Conservation (phyloP, 2,329 filamentous ascomycete species). For the Trichothecium sympodiale region DNA sequence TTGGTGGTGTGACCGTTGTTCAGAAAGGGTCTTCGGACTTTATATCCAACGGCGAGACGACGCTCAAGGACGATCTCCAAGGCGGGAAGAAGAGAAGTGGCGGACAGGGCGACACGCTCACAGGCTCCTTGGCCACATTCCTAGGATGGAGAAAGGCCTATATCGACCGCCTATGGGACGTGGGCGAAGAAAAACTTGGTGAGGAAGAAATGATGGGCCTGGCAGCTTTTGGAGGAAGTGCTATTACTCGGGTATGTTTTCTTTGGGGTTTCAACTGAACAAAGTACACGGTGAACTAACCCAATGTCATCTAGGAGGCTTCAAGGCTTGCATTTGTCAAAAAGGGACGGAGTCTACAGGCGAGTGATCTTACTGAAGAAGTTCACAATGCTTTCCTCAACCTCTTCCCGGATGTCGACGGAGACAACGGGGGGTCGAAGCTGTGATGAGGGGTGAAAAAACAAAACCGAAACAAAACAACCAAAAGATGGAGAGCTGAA, state of each 20-base stretch:
- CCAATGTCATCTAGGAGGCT: constrained; percentile 46
- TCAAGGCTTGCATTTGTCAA: constrained; percentile 79
- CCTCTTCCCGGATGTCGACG: constrained; percentile 63
- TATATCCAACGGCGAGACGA: constrained; percentile 69
- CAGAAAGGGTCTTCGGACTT: constrained; percentile 80
- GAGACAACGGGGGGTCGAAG: constrained; percentile 21
- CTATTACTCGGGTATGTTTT: constrained; percentile 63
- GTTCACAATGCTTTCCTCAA: constrained; percentile 73
- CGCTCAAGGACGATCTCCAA: constrained; percentile 63
- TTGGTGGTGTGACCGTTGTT: constrained; percentile 82
- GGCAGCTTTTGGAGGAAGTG: constrained; percentile 76
- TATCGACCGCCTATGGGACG: constrained; percentile 66
- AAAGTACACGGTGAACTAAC: not conserved
- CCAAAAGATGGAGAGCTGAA: too few relatives aligned
- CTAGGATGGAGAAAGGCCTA: constrained; percentile 84
- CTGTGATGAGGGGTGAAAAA: constrained; percentile 21
- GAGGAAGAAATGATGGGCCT: constrained; percentile 57
- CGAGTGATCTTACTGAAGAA: constrained; percentile 84
- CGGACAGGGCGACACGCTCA: constrained; percentile 91
- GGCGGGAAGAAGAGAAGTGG: constrained; percentile 86
- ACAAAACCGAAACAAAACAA: too few relatives aligned
- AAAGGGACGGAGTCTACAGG: constrained; percentile 80
- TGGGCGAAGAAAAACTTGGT: constrained; percentile 31
- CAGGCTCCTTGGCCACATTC: constrained; percentile 79
- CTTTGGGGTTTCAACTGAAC: not conserved